Percentiles rank a stretch among this genome's conserved stretches.
Conservation (phyloP, 805 yeast genomes). For the Millerago galiae region DNA sequence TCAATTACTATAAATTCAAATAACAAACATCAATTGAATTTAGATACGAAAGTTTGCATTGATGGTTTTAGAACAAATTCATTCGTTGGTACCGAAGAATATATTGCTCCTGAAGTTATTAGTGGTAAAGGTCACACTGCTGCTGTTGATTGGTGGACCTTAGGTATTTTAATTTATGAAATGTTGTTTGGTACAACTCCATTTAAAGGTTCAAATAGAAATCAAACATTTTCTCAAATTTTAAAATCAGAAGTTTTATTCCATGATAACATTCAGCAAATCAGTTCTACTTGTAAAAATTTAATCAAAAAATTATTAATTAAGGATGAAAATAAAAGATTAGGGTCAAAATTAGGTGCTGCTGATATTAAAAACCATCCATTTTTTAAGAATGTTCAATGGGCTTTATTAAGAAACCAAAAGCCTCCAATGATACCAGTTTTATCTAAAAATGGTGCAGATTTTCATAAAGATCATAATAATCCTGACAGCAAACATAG, state of each 20-base stretch:
- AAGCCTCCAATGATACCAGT: conserved; percentile 96
- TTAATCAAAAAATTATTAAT: conserved; percentile 75
- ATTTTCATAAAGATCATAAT: conserved; percentile 33
- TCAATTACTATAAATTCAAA: conserved; percentile 35
- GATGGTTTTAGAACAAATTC: conserved; percentile 97
- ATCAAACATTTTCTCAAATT: conserved; percentile 83
- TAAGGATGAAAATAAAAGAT: conserved; percentile 81
- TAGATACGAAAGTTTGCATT: conserved; percentile 92
- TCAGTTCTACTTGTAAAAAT: conserved; percentile 71
- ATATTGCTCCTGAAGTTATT: conserved; percentile 97
- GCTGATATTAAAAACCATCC: conserved; percentile 89
- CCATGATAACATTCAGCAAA: conserved; percentile 51
- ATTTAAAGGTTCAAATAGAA: conserved; percentile 85
- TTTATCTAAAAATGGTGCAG: conserved; percentile 46
- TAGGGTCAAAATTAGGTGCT: conserved; percentile 93
- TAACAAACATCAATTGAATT: conserved; percentile 46
- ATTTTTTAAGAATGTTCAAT: conserved; percentile 84
- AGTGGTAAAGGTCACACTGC: conserved; percentile 96
- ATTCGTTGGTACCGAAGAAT: conserved; percentile 98
- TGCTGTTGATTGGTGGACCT: conserved; percentile 99
- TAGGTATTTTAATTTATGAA: conserved; percentile 88
- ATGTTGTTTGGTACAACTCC: conserved; percentile 97
- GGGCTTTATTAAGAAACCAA: conserved; percentile 92
- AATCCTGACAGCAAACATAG: conserved; percentile 12
- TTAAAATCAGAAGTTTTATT: conserved; percentile 79